These are phyloP conservation scores for Psilocybe azurescens DNA, from an alignment of 768 basidiomycete species.

Conservation along the genomic window DNA sequence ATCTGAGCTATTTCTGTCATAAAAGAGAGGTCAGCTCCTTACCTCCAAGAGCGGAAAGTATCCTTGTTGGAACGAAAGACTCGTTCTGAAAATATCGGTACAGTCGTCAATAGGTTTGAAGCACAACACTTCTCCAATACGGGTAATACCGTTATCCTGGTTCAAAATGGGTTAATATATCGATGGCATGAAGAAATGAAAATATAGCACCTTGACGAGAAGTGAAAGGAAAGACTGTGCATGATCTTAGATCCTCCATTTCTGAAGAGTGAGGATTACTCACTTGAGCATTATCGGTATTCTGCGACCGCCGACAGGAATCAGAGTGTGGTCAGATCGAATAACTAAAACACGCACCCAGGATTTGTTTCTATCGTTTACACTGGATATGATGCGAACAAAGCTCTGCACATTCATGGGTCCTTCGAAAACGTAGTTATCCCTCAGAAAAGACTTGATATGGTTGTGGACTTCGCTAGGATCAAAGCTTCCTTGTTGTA, in stretches of 20 bases:
- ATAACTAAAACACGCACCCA: conserved; percentile 40
- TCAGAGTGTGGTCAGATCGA: not conserved
- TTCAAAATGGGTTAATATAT: not conserved
- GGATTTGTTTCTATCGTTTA: conserved; percentile 36
- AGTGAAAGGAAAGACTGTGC: not conserved
- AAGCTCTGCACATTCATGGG: conserved; percentile 52
- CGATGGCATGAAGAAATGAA: no score
- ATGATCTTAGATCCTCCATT: not conserved
- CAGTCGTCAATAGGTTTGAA: conserved; percentile 43
- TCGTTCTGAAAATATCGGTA: conserved; percentile 31
- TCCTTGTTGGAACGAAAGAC: conserved; percentile 53
- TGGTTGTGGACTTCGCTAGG: conserved; percentile 45
- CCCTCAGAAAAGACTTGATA: conserved; percentile 46
- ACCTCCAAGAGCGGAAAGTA: conserved; percentile 59
- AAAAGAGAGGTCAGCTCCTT: conserved; percentile 3
- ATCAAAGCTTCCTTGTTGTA: conserved; percentile 20
- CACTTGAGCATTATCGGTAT: conserved; percentile 3
- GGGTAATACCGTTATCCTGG: conserved; percentile 54
- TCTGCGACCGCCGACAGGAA: conserved; percentile 29
- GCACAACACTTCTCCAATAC: conserved; percentile 51
- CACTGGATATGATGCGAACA: conserved; percentile 37
- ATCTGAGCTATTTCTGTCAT: not conserved
- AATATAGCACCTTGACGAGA: not conserved
- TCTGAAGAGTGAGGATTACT: not conserved
- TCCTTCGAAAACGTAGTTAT: conserved; percentile 46